Evolutionary conservation across 768 basidiomycete genomes (phyloP).

Genomic region (Fibroporia radiculosa): DNA sequence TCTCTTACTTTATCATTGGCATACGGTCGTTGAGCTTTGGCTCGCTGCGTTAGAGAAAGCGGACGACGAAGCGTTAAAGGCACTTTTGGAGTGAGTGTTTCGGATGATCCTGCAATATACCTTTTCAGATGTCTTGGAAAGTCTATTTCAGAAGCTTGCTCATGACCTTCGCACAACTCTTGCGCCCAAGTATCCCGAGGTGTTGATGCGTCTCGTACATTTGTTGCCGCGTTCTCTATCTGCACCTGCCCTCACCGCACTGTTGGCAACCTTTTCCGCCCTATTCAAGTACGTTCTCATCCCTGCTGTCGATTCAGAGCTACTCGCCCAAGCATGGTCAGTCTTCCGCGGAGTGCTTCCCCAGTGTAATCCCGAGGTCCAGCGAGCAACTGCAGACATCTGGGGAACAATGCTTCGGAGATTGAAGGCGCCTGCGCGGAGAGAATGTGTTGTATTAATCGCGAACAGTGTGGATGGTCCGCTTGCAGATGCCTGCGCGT

Average conservation of each 20-base stretch:
- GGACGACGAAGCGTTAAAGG: slow-evolving; percentile 66
- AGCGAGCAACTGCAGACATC: slow-evolving; percentile 75
- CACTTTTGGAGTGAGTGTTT: slow-evolving; percentile 65
- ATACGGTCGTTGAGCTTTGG: slow-evolving; percentile 62
- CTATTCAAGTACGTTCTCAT: slow-evolving; percentile 71
- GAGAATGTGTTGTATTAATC: slow-evolving; percentile 49
- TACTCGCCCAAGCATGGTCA: slow-evolving; percentile 56
- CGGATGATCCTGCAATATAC: neutral
- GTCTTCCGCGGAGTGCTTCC: slow-evolving; percentile 42
- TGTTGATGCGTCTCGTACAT: slow-evolving; percentile 48
- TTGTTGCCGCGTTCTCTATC: slow-evolving; percentile 55
- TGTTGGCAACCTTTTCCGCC: slow-evolving; percentile 60
- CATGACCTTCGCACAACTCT: slow-evolving; percentile 79
- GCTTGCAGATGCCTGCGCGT: slow-evolving; percentile 59
- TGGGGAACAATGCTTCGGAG: slow-evolving; percentile 77
- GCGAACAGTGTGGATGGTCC: slow-evolving; percentile 32
- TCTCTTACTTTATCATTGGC: slow-evolving; percentile 74
- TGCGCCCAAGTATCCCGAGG: slow-evolving; percentile 47
- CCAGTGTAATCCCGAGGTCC: slow-evolving; percentile 62
- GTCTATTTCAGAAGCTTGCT: slow-evolving; percentile 69
- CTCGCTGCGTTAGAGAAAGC: slow-evolving; percentile 43
- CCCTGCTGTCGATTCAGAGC: slow-evolving; percentile 45
- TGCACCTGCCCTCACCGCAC: slow-evolving; percentile 47
- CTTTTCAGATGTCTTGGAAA: slow-evolving; percentile 23
- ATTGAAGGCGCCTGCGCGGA: slow-evolving; percentile 53